Evolutionary conservation across 257 asterid species (phyloP).

Genomic region (Ligustrum vulgare): DNA sequence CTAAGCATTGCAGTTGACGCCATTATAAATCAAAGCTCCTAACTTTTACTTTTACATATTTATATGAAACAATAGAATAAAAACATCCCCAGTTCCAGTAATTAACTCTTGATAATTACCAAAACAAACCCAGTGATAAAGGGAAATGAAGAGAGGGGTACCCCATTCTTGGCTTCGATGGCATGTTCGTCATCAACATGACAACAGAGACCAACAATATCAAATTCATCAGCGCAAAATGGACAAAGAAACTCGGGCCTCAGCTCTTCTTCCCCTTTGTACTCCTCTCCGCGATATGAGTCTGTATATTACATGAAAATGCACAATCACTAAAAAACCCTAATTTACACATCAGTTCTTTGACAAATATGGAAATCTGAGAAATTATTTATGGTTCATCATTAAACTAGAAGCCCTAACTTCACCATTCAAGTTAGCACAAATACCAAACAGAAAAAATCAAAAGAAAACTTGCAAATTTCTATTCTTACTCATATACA

Average conservation of each 20-base stretch:
- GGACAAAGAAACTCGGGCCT: constrained; percentile 79
- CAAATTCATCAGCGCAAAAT: constrained; percentile 81
- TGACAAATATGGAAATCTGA: not conserved
- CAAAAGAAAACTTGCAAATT: not conserved
- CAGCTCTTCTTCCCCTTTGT: constrained; percentile 56
- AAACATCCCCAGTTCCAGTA: not conserved
- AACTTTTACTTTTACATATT: not conserved
- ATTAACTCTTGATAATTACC: not conserved
- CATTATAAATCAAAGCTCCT: not conserved
- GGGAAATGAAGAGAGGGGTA: constrained; percentile 21
- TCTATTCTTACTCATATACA: not conserved
- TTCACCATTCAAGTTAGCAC: not conserved
- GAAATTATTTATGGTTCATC: constrained; percentile 7
- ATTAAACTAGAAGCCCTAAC: not conserved
- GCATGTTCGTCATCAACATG: constrained; percentile 89
- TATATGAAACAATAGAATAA: not conserved
- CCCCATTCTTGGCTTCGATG: constrained; percentile 82
- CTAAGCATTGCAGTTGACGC: not conserved
- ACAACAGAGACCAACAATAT: constrained; percentile 85
- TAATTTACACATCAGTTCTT: not conserved
- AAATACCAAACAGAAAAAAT: not conserved
- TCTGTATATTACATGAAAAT: constrained; percentile 36
- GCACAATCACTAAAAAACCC: not conserved
- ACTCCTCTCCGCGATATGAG: constrained; percentile 61
- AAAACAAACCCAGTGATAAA: constrained; percentile 8